A percentile compares a stretch with the other conserved stretches of the same genome.
Evolutionary conservation across 177 flowering plant genomes (phyloP).

Genomic region (Vitis hybrid): DNA sequence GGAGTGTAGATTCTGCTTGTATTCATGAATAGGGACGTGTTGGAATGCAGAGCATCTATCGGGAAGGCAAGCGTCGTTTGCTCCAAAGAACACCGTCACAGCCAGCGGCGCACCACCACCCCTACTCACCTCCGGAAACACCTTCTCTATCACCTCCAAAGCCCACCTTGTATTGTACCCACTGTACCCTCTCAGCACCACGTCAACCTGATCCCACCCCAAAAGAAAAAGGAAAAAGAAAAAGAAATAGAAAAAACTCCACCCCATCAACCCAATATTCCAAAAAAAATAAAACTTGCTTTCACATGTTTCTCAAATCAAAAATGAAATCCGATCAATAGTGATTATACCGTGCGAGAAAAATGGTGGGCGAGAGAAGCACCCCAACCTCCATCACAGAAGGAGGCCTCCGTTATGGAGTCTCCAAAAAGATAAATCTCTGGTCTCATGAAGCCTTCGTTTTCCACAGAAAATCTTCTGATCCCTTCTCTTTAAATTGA

Average conservation of each 20-base stretch:
- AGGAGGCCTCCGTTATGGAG: conserved; percentile 83
- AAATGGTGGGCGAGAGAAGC: conserved; percentile 64
- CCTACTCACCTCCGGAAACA: conserved; percentile 34
- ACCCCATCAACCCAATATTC: conserved; percentile 2
- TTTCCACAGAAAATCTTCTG: background rate
- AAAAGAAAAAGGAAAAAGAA: background rate
- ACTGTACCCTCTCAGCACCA: conserved; percentile 78
- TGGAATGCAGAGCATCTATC: conserved; percentile 62
- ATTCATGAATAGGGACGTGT: conserved; percentile 74
- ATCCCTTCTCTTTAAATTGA: background rate
- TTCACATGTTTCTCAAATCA: too few relatives aligned
- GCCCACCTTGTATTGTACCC: conserved; percentile 93
- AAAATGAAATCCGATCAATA: background rate
- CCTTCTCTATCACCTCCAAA: conserved; percentile 39
- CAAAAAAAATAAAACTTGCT: background rate
- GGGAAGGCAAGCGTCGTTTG: conserved; percentile 75
- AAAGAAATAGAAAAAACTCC: background rate
- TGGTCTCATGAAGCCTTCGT: conserved; percentile 50
- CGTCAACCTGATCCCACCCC: conserved; percentile 48
- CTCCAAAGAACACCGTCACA: conserved; percentile 83
- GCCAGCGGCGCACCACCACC: conserved; percentile 39
- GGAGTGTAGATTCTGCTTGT: conserved; percentile 60
- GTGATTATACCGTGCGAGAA: conserved; percentile 48
- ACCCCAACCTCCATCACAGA: conserved; percentile 71
- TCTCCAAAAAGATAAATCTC: conserved; percentile 85